Base-by-base conservation (phyloP, 2,329 filamentous ascomycete species). In the Ascocoryne sarcoides region DNA sequence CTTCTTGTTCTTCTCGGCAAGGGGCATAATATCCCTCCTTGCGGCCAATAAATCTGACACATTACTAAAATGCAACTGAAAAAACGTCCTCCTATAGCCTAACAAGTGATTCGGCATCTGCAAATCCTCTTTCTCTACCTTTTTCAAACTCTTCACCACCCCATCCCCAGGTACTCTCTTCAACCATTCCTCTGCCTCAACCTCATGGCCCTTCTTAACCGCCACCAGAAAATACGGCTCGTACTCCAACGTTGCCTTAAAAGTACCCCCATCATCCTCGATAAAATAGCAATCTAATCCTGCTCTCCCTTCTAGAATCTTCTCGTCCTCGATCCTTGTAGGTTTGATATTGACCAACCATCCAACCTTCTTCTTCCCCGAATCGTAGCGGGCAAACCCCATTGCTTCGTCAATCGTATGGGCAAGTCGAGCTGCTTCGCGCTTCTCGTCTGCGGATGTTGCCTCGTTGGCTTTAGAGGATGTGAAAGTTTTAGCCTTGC, bases 221-320 rank as follows among this genome's bases (percentile, higher is more conserved):
- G 89, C 90, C 39, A 98, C 78, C 45, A 98, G 65, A 54, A 98
- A 95, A 67, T 98, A 98, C 1, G 92, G 92, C 54, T 96, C 88
- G 61, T 95, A 96, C 65, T 95, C 87, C 49, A 98, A 67, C 1
- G 89, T 95, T 9, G 92, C 89, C 62, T 98, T 98, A 73, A 98
- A 98, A 36, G 81, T 77, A 10, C 86, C 79, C 42, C 59, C 75
- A 55, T 94, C 84, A 43, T 90, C 85, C 55, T 89, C 85, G 44
- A 98, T 82, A 64, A 98, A 98, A 68, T 95, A 98, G 65, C 88
- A 95, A 65, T 98, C 92, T 42, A 98, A 78, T 7, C 86, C 92
- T 1, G 92, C 84, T 49, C 87, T 79, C 28, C 92, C 92, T 4
- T 86, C 85, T 1, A 84, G 81, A 33, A 84, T 74, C 52, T 86